Percentiles rank a stretch among this genome's conserved stretches.
These are phyloP conservation scores for Moniliella sp. DNA, from an alignment of 1,284 basidiomycete species.

Conservation along the genomic window DNA sequence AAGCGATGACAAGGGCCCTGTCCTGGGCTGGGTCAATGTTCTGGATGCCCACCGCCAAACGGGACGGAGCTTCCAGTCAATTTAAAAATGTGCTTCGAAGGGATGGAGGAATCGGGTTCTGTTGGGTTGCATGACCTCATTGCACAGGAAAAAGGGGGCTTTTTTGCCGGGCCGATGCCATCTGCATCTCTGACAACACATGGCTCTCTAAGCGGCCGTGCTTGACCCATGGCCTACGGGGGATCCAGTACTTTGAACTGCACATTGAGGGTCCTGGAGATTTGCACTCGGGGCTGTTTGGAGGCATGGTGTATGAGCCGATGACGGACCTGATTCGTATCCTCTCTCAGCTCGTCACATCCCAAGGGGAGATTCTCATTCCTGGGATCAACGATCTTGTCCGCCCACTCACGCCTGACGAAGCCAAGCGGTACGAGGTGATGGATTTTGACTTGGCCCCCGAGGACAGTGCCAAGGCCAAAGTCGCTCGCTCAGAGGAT, in stretches of 20 bases:
- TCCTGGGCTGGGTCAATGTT: conserved; percentile 77
- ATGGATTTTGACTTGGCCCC: conserved; percentile 41
- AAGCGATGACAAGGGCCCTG: conserved; percentile 31
- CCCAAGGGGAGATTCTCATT: conserved; percentile 62
- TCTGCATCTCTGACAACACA: conserved; percentile 50
- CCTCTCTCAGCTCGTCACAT: conserved; percentile 57
- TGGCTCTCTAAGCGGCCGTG: conserved; percentile 35
- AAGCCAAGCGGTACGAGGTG: conserved; percentile 42
- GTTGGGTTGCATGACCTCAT: conserved; percentile 83
- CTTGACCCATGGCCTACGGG: conserved; percentile 42
- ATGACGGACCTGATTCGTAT: conserved; percentile 47
- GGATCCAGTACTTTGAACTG: conserved; percentile 70
- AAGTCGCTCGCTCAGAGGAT: conserved; percentile 63
- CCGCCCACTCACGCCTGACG: conserved; percentile 51
- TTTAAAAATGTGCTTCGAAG: conserved; percentile 74
- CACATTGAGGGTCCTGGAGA: conserved; percentile 68
- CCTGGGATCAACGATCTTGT: conserved; percentile 82
- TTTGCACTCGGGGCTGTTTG: conserved; percentile 55
- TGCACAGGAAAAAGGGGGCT: conserved; percentile 53
- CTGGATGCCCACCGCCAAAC: conserved; percentile 63
- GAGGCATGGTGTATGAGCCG: conserved; percentile 34
- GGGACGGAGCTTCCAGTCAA: conserved; percentile 79
- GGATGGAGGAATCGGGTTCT: conserved; percentile 92
- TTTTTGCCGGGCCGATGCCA: conserved; percentile 75
- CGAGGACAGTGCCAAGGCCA: conserved; percentile 60